Evolutionary conservation across 805 yeast species (phyloP).

Genomic region (Monosporozyma unispora): DNA sequence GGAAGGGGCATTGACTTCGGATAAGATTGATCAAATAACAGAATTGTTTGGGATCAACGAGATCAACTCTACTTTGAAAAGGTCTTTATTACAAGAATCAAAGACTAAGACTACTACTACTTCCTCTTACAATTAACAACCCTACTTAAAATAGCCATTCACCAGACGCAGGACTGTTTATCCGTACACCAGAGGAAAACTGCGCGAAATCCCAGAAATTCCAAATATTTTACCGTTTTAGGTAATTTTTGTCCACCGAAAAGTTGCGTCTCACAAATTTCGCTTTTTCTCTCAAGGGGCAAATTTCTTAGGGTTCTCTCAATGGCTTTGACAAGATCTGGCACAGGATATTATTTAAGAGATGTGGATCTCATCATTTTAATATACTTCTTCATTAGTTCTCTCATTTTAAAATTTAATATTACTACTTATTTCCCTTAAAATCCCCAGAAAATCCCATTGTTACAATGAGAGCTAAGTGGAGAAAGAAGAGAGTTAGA

Average conservation of each 20-base stretch:
- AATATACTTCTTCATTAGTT: background rate
- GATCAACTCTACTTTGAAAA: constrained; percentile 36
- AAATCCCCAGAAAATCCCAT: constrained; percentile 4
- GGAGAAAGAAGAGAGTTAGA: constrained; percentile 99
- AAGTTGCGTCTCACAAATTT: background rate
- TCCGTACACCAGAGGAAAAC: background rate
- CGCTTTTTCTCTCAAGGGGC: background rate
- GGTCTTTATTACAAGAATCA: constrained; percentile 48
- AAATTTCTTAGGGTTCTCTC: background rate
- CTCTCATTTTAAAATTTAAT: background rate
- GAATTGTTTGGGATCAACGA: constrained; percentile 38
- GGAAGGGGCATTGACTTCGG: constrained; percentile 13
- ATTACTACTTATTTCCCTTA: background rate
- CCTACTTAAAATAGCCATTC: background rate
- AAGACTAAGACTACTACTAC: no score
- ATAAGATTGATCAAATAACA: constrained; percentile 40
- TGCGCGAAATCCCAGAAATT: background rate
- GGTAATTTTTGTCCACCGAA: background rate
- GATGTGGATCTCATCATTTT: background rate
- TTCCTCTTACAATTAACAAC: background rate
- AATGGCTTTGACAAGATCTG: background rate
- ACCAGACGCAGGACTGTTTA: background rate
- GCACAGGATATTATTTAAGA: background rate
- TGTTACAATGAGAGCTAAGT: constrained; percentile 79
- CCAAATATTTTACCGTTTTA: background rate